Base-by-base conservation (phyloP, 2,329 filamentous ascomycete species). In the Aureobasidium sp. region DNA sequence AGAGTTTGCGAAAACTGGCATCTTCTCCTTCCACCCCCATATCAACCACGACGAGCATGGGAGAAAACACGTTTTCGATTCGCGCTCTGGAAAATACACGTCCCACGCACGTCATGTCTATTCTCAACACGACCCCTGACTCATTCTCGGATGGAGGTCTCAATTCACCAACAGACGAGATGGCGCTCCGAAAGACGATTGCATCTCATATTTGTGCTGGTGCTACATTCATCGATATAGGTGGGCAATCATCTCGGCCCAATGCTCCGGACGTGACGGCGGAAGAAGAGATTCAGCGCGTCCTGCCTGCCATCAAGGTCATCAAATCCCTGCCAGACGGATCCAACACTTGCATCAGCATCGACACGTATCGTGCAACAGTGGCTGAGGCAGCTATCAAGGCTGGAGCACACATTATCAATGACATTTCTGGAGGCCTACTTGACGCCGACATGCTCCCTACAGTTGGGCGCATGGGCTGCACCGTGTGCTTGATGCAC, bases 81-180 rank as follows among this genome's bases (percentile, higher is more conserved):
- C 82, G 83, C 56, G 80, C 89, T 19, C 75, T 80, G 7, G 78
- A 80, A 63, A 73, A 77, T 0, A 71, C 70, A 49, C 82, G 86
- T 52, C 79, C 77, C 59, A 97, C 93, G 0, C 84, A 85, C 49
- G 76, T 97, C 67, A 99, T 99, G 94, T 90, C 89, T 60, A 96
- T 99, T 66, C 80, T 97, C 49, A 99, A 99, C 74, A 78, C 96
- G 58, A 97, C 94, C 0, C 93, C 93, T 0, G 93, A 99, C 76
- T 97, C 93, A 11, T 99, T 99, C 78, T 97, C 93, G 0, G 92
- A 97, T 71, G 93, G 91, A 59, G 91, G 91, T 9, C 70, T 79
- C 9, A 83, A 91, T 72, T 75, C 77, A 47, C 70, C 78, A 27
- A 70, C 65, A 6, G 78, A 83, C 65, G 64, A 76, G 1, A 64